Conservation (phyloP, 805 yeast genomes). For the Jamesozyma gamospora region DNA sequence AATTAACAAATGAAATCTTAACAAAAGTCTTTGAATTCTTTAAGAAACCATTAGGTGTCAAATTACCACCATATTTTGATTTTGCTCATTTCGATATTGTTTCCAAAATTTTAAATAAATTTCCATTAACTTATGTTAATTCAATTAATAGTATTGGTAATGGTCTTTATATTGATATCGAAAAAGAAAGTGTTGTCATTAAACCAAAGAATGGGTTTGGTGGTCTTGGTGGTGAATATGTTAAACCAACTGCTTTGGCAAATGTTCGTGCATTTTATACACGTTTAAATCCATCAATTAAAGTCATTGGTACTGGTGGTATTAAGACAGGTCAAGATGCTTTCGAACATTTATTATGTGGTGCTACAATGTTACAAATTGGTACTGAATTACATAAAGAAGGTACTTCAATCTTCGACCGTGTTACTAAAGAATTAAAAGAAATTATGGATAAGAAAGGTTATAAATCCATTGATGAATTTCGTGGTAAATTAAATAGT, state of each 20-base stretch:
- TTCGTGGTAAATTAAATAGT: slow-evolving; percentile 24
- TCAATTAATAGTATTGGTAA: slow-evolving; percentile 26
- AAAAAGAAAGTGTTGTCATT: slow-evolving; percentile 23
- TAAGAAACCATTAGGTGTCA: slow-evolving; percentile 25
- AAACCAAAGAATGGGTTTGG: slow-evolving; percentile 28
- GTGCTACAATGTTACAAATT: slow-evolving; percentile 26
- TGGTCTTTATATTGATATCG: slow-evolving; percentile 24
- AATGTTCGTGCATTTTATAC: slow-evolving; percentile 27
- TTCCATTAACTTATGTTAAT: slow-evolving; percentile 23
- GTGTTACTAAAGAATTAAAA: slow-evolving; percentile 16
- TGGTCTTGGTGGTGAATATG: slow-evolving; percentile 28
- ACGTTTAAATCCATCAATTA: slow-evolving; percentile 22
- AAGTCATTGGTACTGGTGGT: slow-evolving; percentile 27
- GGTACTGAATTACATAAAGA: slow-evolving; percentile 24
- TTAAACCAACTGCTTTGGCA: slow-evolving; percentile 27
- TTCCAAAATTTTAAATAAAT: slow-evolving; percentile 21
- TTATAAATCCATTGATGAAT: slow-evolving; percentile 23
- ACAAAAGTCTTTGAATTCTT: slow-evolving; percentile 20
- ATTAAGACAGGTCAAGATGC: slow-evolving; percentile 25
- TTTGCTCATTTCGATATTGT: slow-evolving; percentile 26
- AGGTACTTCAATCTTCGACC: slow-evolving; percentile 20
- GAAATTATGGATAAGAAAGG: slow-evolving; percentile 22
- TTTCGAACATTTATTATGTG: slow-evolving; percentile 26
- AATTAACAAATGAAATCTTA: slow-evolving; percentile 18
- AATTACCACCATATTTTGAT: slow-evolving; percentile 27